phyloP scores from a whole-genome alignment of 352 stramenopile genomes.

The Pythium phragmitis region DNA sequence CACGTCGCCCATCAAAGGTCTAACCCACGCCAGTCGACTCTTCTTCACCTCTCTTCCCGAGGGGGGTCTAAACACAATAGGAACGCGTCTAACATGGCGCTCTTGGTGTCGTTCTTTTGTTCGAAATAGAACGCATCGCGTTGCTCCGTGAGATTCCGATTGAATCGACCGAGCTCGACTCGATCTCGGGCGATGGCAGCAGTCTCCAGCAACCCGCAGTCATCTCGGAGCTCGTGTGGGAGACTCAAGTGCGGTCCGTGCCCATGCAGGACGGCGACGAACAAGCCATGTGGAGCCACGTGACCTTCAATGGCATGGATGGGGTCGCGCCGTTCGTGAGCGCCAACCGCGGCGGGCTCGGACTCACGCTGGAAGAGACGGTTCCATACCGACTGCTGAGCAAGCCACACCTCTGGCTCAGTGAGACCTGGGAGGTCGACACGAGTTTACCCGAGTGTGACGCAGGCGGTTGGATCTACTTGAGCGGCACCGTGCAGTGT shows the following conservation, averaged over 20 bases:
- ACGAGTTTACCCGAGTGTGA: slow-evolving; percentile 46
- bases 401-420: slow-evolving; percentile 74
- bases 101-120: background rate
- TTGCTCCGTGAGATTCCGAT: slow-evolving; percentile 40
- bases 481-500: background rate
- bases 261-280: background rate
- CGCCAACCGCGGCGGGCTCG: slow-evolving; percentile 60
- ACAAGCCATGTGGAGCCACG: slow-evolving; percentile 32
- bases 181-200: slow-evolving; percentile 8
- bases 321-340: slow-evolving; percentile 55
- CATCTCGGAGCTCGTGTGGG: slow-evolving; percentile 31
- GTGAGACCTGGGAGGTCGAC: slow-evolving; percentile 62
- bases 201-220: slow-evolving; percentile 24
- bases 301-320: slow-evolving; percentile 41
- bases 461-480: slow-evolving; percentile 76
- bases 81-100: slow-evolving; percentile 3
- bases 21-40: background rate
- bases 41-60: background rate
- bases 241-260: slow-evolving; percentile 20
- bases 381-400: slow-evolving; percentile 61
- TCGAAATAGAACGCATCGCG: slow-evolving; percentile 50
- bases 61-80: background rate
- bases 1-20: slow-evolving; percentile 57
- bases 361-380: slow-evolving; percentile 55
- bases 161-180: slow-evolving; percentile 13